Conservation (phyloP, 257 asterid species). For the Eucommia ulmoides region DNA sequence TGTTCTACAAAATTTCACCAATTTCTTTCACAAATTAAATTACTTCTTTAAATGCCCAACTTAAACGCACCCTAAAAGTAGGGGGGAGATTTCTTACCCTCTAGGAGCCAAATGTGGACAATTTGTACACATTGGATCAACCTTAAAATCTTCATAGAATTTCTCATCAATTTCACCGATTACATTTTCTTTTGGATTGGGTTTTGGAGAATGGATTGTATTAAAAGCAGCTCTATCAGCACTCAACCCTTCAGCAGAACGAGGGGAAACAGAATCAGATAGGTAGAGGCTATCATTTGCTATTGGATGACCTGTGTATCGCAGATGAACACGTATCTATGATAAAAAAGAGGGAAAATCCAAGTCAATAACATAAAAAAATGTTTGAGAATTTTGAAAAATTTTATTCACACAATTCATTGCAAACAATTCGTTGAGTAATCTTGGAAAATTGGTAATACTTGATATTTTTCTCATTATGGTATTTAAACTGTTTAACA, state of each 20-base stretch:
- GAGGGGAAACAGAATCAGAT: constrained; percentile 27
- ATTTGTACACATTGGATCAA: constrained; percentile 89
- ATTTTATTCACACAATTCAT: too few relatives aligned
- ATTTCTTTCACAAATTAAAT: too few relatives aligned
- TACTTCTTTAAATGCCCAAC: too few relatives aligned
- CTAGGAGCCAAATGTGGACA: constrained; percentile 86
- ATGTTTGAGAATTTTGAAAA: too few relatives aligned
- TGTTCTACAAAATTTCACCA: too few relatives aligned
- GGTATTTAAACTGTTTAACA: too few relatives aligned
- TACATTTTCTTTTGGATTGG: constrained; percentile 14
- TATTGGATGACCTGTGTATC: constrained; percentile 75
- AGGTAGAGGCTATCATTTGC: constrained; percentile 86
- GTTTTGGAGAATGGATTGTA: constrained; percentile 17
- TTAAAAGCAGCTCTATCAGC: constrained; percentile 54
- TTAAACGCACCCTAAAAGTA: too few relatives aligned
- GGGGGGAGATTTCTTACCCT: constrained; percentile 63
- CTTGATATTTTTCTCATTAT: too few relatives aligned
- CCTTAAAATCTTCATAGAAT: constrained; percentile 33
- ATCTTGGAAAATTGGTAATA: too few relatives aligned
- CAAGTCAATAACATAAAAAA: too few relatives aligned
- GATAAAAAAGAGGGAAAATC: constrained; percentile 7
- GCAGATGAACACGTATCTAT: constrained; percentile 96
- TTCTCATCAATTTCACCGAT: constrained; percentile 22
- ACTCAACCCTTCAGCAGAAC: constrained; percentile 30
- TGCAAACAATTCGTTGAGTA: too few relatives aligned